Evolutionary conservation across 768 basidiomycete genomes (phyloP).

Genomic region (Mrakia frigida): DNA sequence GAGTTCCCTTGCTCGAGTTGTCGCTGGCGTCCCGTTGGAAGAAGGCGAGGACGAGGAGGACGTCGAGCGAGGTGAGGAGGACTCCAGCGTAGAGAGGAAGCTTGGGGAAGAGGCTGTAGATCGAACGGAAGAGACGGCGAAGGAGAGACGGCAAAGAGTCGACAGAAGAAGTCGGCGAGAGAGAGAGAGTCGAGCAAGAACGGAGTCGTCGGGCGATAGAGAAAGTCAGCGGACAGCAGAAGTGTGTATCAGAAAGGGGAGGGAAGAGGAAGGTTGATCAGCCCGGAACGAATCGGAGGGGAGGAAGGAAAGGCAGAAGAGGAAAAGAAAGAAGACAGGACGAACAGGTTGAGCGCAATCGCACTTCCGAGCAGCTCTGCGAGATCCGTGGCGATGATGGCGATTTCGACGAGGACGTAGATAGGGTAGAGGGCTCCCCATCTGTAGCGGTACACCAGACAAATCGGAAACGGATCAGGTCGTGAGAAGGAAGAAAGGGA

Average conservation of each 20-base stretch:
- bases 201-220: too few relatives aligned
- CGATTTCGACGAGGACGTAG: conserved; percentile 54
- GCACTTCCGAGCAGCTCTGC: conserved; percentile 77
- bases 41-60: conserved; percentile 63
- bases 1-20: conserved; percentile 42
- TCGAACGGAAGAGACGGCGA: too few relatives aligned
- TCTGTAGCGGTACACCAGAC: background rate
- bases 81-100: conserved; percentile 68
- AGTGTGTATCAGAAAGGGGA: background rate
- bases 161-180: too few relatives aligned
- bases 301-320: background rate
- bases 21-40: conserved; percentile 40
- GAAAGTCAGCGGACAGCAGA: background rate
- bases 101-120: conserved; percentile 54
- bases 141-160: too few relatives aligned
- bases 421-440: background rate
- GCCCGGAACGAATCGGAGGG: too few relatives aligned
- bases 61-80: conserved; percentile 63
- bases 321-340: background rate
- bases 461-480: too few relatives aligned
- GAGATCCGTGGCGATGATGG: conserved; percentile 58
- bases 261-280: too few relatives aligned
- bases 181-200: too few relatives aligned
- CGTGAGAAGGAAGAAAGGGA: conserved; percentile 31
- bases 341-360: conserved; percentile 64